Percentiles rank a stretch among this genome's conserved stretches.
These are phyloP conservation scores for Hibiscus trionum DNA, from an alignment of 345 rosid genomes.

Conservation along the genomic window DNA sequence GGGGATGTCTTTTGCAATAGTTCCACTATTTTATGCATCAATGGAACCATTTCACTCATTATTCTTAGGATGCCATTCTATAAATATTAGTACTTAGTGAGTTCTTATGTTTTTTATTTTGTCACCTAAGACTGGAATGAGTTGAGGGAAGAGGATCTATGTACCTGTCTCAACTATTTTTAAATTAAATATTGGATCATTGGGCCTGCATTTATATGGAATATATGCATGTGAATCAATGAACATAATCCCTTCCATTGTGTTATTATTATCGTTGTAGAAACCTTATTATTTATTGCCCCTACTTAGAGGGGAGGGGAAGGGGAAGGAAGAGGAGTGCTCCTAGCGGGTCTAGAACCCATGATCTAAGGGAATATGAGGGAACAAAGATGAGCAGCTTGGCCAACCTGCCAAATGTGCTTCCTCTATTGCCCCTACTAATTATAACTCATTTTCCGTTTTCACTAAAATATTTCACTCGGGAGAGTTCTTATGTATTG, in stretches of 20 bases:
- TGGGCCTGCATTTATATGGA: not conserved
- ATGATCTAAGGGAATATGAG: too few species aligned
- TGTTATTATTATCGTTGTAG: not conserved
- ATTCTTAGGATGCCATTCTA: not conserved
- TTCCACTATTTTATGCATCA: not conserved
- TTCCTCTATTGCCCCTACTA: not conserved
- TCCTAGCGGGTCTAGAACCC: too few species aligned
- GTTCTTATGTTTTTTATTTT: not conserved
- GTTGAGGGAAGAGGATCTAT: not conserved
- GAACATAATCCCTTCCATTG: not conserved
- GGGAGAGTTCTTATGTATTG: constrained; percentile 5
- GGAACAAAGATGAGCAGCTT: too few species aligned
- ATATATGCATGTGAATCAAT: not conserved
- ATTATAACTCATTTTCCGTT: not conserved
- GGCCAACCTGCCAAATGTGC: too few species aligned
- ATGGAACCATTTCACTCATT: not conserved
- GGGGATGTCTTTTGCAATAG: not conserved
- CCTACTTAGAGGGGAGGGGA: not conserved
- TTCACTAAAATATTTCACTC: not conserved
- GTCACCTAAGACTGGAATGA: not conserved
- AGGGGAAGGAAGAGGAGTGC: too few species aligned
- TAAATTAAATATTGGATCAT: not conserved
- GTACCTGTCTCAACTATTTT: not conserved
- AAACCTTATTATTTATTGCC: not conserved
- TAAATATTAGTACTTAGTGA: not conserved